These are phyloP conservation scores for Cystobasidiaceae sp. DNA, from an alignment of 1,284 basidiomycete genomes.

Conservation along the genomic window DNA sequence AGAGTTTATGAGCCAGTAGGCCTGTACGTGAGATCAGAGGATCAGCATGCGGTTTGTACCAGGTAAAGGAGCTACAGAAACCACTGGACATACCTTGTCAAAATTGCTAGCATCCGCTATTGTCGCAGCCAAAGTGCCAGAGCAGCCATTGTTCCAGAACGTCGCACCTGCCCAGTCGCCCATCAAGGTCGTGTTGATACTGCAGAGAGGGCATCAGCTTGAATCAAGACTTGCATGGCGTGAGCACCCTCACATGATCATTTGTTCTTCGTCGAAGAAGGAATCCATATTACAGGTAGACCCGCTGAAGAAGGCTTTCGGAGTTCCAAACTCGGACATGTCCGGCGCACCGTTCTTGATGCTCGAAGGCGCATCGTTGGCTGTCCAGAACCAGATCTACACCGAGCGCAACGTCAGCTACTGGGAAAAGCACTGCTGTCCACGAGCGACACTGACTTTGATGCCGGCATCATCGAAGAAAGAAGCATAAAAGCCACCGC, in stretches of 20 bases:
- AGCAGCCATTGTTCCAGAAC: conserved; percentile 31
- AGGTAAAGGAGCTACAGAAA: not conserved
- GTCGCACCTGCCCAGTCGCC: conserved; percentile 31
- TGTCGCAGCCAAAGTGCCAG: conserved; percentile 16
- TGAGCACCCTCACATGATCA: conserved; percentile 17
- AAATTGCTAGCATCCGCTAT: conserved; percentile 13
- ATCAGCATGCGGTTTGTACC: not conserved
- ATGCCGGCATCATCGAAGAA: conserved; percentile 29
- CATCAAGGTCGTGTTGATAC: conserved; percentile 28
- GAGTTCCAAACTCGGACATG: conserved; percentile 19
- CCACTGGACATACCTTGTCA: not conserved
- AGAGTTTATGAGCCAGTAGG: conserved; percentile 24
- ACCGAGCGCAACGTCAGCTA: no score
- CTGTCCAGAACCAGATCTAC: conserved; percentile 30
- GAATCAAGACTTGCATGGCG: not conserved
- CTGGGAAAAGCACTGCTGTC: not conserved
- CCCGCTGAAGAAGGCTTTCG: conserved; percentile 16
- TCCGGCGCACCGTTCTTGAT: conserved; percentile 13
- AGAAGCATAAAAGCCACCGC: conserved; percentile 32
- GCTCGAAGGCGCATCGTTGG: conserved; percentile 13
- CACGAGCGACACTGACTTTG: conserved; percentile 6
- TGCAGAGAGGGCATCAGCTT: not conserved
- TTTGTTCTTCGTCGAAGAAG: conserved; percentile 28
- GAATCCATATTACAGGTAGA: conserved; percentile 16
- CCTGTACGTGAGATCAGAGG: not conserved